Evolutionary conservation across 208 protist genomes (phyloP).

Genomic region (Leishmania guyanensis): DNA sequence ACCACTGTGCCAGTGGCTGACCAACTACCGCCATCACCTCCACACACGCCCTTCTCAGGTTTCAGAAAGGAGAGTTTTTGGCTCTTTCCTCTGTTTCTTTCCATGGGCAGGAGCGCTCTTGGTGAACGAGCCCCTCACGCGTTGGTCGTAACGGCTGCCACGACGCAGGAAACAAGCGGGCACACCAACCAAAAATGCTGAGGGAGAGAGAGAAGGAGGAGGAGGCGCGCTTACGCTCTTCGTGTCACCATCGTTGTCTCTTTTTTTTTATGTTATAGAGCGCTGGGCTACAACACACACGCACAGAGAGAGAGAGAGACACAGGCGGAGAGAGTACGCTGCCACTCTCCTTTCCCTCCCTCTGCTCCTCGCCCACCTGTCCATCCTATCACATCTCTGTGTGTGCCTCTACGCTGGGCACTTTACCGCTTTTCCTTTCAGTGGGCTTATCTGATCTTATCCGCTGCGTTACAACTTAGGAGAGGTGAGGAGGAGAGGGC

Average conservation of each 20-base stretch:
- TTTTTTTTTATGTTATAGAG: too few relatives aligned
- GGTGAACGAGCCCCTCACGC: neutral
- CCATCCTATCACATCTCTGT: neutral
- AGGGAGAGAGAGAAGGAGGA: too few relatives aligned
- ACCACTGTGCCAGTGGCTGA: neutral
- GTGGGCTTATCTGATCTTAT: neutral
- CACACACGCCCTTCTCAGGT: neutral
- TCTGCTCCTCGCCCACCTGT: neutral
- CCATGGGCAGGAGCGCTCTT: neutral
- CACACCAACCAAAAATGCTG: too few relatives aligned
- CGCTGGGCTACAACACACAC: neutral
- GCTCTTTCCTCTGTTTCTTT: neutral
- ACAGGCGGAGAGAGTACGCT: neutral
- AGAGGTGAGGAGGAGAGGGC: neutral
- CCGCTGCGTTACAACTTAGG: neutral
- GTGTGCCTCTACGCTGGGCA: neutral
- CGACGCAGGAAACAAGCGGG: neutral
- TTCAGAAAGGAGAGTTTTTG: neutral
- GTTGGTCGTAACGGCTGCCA: neutral
- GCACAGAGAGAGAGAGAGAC: neutral
- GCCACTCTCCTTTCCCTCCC: neutral
- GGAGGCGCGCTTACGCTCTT: neutral
- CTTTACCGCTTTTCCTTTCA: neutral
- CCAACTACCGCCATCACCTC: neutral
- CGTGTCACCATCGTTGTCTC: too few relatives aligned